Base-by-base conservation (phyloP, 768 basidiomycete species). In the Rhizopogon roseolus region DNA sequence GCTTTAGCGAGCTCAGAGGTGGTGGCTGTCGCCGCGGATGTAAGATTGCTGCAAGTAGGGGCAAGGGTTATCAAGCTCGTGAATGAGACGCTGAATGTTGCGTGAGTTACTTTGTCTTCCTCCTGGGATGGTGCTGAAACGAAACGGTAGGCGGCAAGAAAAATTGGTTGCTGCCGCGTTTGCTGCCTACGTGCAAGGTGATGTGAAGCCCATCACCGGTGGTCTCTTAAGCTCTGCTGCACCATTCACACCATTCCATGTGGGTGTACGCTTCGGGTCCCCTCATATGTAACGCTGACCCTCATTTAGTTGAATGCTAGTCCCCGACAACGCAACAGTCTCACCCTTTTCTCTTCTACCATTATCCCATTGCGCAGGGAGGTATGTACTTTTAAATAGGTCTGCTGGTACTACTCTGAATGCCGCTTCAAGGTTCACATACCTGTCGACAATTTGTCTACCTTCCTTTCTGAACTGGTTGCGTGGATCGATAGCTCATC, bases 41-140 rank as follows among this genome's bases (percentile, higher is more conserved):
- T 72, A 9, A 72, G 64, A 27, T 22, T 69, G 8, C 19, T 69
- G 38, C 62, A 45, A 39, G 61, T 82, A 4, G 81, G 84, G 2
- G 85, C 81, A 1, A 78, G 80, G 50, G 82, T 97, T 22, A 73
- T 93, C 34, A 82, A 77, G 36, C 65, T 86, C 9, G 70, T 98
- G 3, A 76, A 84, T 4, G 86, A 86, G 69, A 78, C 81, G 10
- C 64, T 91, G 48, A 66, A 79, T 6, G 64, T 71, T 3, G 78
- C 80, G 96, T 97, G 58, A 70, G 93, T 81, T 4, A 9, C 43
- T 50, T 38, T 38, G 4, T 11, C 19, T 44, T 46, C 36, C 36
- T 22, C 55, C 57, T 7, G 41, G 37, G 22, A 41, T 8, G 17
- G 48, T 9, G 27, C 46, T 43, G 58, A 27, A 52, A 10, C 22